A percentile compares a stretch with the other conserved stretches of the same genome.
These are phyloP conservation scores for Bruguiera gymnorhiza DNA, from an alignment of 345 rosid species.

Conservation along the genomic window DNA sequence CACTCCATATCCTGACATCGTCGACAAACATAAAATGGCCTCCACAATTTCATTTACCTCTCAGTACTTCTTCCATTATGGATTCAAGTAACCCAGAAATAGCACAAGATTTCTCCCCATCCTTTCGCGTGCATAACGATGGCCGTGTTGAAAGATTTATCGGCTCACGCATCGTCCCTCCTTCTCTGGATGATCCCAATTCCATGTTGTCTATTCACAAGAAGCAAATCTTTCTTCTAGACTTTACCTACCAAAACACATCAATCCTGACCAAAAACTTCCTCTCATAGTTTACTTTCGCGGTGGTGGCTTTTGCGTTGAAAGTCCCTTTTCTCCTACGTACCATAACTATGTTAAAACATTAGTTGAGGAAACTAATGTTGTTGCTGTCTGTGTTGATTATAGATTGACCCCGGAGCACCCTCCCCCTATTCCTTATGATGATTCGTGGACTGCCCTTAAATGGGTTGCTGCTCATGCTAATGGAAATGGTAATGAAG, in stretches of 20 bases:
- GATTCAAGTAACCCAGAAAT: not conserved
- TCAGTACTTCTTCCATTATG: not conserved
- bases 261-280: conserved; percentile 8
- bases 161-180: conserved; percentile 7
- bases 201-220: conserved; percentile 5
- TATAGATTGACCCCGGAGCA: conserved; percentile 24
- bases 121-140: conserved; percentile 7
- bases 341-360: conserved; percentile 17
- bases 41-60: no score
- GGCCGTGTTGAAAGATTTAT: conserved; percentile 13
- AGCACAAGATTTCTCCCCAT: not conserved
- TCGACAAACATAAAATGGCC: no score
- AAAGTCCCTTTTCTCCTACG: conserved; percentile 18
- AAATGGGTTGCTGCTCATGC: conserved; percentile 23
- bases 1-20: no score
- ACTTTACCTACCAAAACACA: conserved; percentile 13
- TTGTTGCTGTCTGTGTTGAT: conserved; percentile 23
- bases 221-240: conserved; percentile 6
- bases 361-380: conserved; percentile 12
- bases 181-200: conserved; percentile 14
- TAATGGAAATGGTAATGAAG: conserved; percentile 22
- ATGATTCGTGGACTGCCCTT: conserved; percentile 26
- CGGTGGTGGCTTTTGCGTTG: conserved; percentile 25
- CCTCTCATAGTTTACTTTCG: conserved; percentile 21
- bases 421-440: conserved; percentile 19